Evolutionary conservation across 129 eudicot species (phyloP).

Genomic region (Gnaphalium uliginosum): DNA sequence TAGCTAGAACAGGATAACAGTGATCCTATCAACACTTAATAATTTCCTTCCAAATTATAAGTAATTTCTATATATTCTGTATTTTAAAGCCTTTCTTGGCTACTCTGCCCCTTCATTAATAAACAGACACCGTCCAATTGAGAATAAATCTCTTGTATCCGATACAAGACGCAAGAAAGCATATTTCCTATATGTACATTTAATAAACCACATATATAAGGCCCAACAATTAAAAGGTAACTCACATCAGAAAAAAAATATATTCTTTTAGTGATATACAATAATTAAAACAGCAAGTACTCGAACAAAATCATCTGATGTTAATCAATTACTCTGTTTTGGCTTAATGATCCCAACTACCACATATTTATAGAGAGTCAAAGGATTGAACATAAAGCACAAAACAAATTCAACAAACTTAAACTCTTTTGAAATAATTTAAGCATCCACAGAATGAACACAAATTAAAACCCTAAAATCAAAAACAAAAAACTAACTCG

Average conservation of each 20-base stretch:
- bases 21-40: too few species aligned
- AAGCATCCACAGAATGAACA: neutral
- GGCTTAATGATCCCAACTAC: neutral
- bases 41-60: neutral
- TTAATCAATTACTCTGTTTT: slow-evolving; percentile 8
- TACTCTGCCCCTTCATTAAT: neutral
- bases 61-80: neutral
- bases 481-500: neutral
- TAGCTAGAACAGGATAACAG: too few species aligned
- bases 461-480: neutral
- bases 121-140: neutral
- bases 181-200: too few species aligned
- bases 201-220: neutral
- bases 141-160: neutral
- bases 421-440: neutral
- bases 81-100: neutral
- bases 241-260: neutral
- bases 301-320: neutral
- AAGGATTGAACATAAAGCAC: neutral
- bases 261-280: neutral
- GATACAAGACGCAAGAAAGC: neutral
- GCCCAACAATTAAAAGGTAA: neutral
- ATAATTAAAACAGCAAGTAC: neutral
- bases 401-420: neutral
- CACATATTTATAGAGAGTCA: neutral